phyloP scores from a whole-genome alignment of 2,329 filamentous ascomycete genomes.

The Cercospora sp. region DNA sequence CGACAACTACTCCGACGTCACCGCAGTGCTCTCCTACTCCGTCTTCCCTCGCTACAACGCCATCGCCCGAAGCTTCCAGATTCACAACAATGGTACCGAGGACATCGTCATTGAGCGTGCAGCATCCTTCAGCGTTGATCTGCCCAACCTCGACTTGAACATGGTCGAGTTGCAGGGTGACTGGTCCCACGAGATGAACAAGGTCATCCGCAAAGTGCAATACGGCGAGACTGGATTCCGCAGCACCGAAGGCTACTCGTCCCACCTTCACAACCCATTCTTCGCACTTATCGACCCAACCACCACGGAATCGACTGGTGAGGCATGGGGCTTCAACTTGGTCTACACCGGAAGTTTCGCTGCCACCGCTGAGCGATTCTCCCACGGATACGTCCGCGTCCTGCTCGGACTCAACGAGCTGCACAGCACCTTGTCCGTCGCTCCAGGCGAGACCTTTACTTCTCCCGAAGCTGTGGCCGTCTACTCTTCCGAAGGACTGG shows the following conservation, averaged over 20 bases:
- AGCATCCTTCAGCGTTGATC: constrained; percentile 62
- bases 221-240: constrained; percentile 59
- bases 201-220: constrained; percentile 56
- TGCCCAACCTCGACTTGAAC: constrained; percentile 61
- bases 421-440: constrained; percentile 60
- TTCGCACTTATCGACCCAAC: constrained; percentile 57
- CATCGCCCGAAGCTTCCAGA: constrained; percentile 60
- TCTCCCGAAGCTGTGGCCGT: constrained; percentile 65
- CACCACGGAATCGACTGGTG: constrained; percentile 61
- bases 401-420: constrained; percentile 61
- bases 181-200: constrained; percentile 59
- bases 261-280: constrained; percentile 66
- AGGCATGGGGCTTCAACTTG: constrained; percentile 65
- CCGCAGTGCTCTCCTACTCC: constrained; percentile 62
- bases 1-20: constrained; percentile 60
- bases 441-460: constrained; percentile 57
- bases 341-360: constrained; percentile 65
- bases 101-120: constrained; percentile 46
- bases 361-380: constrained; percentile 62
- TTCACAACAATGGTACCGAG: constrained; percentile 59
- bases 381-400: constrained; percentile 62
- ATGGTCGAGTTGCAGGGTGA: constrained; percentile 62
- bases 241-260: constrained; percentile 62
- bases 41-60: constrained; percentile 64
- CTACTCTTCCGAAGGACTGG: constrained; percentile 60